phyloP scores from a whole-genome alignment of 345 rosid genomes.

The Hypericum androsaemum region DNA sequence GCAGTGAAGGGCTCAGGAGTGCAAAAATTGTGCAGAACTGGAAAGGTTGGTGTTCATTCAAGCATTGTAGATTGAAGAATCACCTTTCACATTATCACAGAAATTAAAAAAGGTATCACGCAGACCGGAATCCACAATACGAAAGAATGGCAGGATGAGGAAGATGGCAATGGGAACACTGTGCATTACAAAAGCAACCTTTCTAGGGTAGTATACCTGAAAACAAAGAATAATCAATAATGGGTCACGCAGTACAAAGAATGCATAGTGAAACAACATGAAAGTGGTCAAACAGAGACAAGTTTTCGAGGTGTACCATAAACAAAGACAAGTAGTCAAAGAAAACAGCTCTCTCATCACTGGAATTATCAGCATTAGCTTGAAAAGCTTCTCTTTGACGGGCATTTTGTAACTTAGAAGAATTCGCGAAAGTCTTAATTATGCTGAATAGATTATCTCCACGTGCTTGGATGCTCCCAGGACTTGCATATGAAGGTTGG shows the following conservation, averaged over 20 bases:
- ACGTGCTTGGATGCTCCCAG: conserved; percentile 98
- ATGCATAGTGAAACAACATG: background rate
- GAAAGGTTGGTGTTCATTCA: no score
- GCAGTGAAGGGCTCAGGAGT: no score
- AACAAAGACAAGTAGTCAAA: conserved; percentile 80
- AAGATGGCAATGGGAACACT: conserved; percentile 54
- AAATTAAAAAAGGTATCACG: conserved; percentile 39
- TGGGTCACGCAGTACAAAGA: background rate
- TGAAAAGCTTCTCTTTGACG: conserved; percentile 41
- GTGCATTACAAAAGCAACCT: conserved; percentile 60
- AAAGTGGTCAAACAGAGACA: conserved; percentile 7
- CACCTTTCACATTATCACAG: conserved; percentile 70
- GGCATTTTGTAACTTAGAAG: conserved; percentile 57
- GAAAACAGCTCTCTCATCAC: conserved; percentile 71
- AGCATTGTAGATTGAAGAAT: background rate
- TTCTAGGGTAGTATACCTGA: conserved; percentile 78
- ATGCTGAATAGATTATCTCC: conserved; percentile 80
- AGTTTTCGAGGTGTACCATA: conserved; percentile 40
- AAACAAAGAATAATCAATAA: conserved; percentile 21
- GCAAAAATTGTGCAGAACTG: no score
- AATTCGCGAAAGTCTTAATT: conserved; percentile 67
- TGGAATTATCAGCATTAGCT: conserved; percentile 24
- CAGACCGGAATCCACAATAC: conserved; percentile 33
- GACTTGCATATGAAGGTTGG: conserved; percentile 43
- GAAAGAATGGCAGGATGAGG: conserved; percentile 50